Conservation (phyloP, 176 grass and related monocot species). For the Triticum turgidum region DNA sequence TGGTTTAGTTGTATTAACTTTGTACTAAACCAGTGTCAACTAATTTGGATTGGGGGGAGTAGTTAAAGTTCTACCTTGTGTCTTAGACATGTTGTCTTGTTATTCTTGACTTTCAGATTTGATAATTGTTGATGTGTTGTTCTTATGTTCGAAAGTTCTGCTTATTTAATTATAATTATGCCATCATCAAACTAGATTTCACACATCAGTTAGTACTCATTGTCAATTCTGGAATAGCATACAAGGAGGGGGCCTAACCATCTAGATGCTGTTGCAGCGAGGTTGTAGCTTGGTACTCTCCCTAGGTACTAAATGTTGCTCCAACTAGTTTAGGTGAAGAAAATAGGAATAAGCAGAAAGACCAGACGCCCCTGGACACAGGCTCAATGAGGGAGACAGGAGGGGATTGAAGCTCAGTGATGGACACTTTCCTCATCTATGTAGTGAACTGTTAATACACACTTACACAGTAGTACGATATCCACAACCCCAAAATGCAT, state of each 20-base stretch:
- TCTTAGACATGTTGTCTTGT: conserved; percentile 9
- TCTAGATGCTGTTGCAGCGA: not conserved
- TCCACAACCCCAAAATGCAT: not conserved
- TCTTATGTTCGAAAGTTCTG: not conserved
- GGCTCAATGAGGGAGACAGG: not conserved
- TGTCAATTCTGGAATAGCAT: not conserved
- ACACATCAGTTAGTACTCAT: not conserved
- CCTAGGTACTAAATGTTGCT: not conserved
- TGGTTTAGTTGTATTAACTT: too few relatives aligned
- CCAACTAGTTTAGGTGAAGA: not conserved
- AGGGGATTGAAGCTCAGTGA: not conserved
- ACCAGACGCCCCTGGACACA: not conserved
- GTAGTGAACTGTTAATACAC: not conserved
- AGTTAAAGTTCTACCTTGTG: conserved; percentile 4
- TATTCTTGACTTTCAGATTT: not conserved
- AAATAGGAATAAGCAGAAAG: conserved; percentile 1
- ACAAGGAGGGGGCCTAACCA: not conserved
- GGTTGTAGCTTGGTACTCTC: not conserved
- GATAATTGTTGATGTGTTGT: not conserved
- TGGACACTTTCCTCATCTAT: not conserved
- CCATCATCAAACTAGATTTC: conserved; percentile 8
- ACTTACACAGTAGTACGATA: too few relatives aligned
- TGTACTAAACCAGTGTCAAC: too few relatives aligned
- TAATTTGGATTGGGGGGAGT: not conserved
- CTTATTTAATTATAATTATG: conserved; percentile 2